Evolutionary conservation across 2,329 filamentous ascomycete species (phyloP), one percentile per base, ranked within the genome.

Genomic region (Clarireedia paspali): DNA sequence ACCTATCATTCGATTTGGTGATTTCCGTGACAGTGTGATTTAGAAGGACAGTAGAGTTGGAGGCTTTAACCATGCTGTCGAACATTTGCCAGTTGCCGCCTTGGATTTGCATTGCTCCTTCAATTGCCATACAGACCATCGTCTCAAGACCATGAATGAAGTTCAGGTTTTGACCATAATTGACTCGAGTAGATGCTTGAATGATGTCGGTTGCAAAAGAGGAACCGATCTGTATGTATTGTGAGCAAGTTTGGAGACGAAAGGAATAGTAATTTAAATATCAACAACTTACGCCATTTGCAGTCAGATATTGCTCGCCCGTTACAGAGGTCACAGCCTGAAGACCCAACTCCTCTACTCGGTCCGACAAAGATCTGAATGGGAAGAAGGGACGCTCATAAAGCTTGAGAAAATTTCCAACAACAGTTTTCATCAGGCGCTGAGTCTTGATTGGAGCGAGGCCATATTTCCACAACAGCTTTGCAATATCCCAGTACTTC

Each of bases 1-100:
- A 85, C 60, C 74, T 77, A 6, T 49, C 34, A 23, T 49, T 73
- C 70, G 7, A 74, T 71, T 53, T 80, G 75, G 1, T 42, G 72
- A 69, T 50, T 95, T 81, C 4, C 74, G 77, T 75, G 0, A 96
- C 86, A 0, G 81, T 77, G 0, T 86, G 88, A 64, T 91, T 87
- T 24, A 88, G 74, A 40, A 75, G 73, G 5, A 91, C 62, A 0
- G 75, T 71, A 0, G 88, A 84, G 3, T 77, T 73, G 1, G 89
- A 86, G 0, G 75, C 73, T 39, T 80, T 76, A 1, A 92, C 74
- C 87, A 96, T 95, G 46, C 78, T 74, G n/a, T 85, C 79, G 67
- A 99, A 99, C 54, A 99, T 96, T 64, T 83, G 84, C 91, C 91
- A 97, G 70, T 97, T 99, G 1, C 94, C 94, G 6, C 91, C 91